These are phyloP conservation scores for Diplosphaera chodatii DNA, from an alignment of 139 green algal species.

Conservation along the genomic window DNA sequence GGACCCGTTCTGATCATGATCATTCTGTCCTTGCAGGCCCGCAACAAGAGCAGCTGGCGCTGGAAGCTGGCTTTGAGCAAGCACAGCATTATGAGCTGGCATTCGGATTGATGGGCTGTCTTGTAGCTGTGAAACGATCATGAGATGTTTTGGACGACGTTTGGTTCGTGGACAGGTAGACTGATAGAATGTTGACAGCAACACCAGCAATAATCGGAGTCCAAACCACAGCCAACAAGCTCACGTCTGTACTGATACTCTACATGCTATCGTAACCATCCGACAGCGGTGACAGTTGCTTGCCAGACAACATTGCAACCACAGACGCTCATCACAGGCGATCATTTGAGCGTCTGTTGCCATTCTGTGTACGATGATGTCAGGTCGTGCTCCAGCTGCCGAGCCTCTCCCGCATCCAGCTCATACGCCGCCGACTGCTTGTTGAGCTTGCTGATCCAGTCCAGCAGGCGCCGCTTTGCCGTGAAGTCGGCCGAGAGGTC, in stretches of 20 bases:
- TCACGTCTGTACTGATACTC: too few relatives aligned
- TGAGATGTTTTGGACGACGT: not conserved
- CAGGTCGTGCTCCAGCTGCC: constrained; percentile 88
- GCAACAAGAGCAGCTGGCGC: constrained; percentile 65
- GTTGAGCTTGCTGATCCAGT: constrained; percentile 71
- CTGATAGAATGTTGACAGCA: too few relatives aligned
- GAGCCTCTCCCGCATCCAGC: constrained; percentile 68
- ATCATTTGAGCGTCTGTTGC: not conserved
- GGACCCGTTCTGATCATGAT: too few relatives aligned
- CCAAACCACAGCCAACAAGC: too few relatives aligned
- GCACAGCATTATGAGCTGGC: constrained; percentile 78
- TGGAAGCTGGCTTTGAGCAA: constrained; percentile 62
- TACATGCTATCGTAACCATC: too few relatives aligned
- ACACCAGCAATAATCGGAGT: too few relatives aligned
- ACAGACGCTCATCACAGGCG: too few relatives aligned
- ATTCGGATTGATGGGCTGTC: constrained; percentile 82
- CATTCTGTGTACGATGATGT: constrained; percentile 76
- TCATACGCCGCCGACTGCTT: constrained; percentile 75
- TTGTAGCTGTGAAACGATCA: constrained; percentile 38
- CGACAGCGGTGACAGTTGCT: too few relatives aligned
- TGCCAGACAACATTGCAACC: too few relatives aligned
- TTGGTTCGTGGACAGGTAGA: too few relatives aligned
- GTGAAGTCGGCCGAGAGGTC: constrained; percentile 71
- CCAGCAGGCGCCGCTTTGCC: constrained; percentile 61
- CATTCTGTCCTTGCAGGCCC: constrained; percentile 18